Conservation (phyloP, 108 stramenopile species). For the Cylindrotheca fusiformis region DNA sequence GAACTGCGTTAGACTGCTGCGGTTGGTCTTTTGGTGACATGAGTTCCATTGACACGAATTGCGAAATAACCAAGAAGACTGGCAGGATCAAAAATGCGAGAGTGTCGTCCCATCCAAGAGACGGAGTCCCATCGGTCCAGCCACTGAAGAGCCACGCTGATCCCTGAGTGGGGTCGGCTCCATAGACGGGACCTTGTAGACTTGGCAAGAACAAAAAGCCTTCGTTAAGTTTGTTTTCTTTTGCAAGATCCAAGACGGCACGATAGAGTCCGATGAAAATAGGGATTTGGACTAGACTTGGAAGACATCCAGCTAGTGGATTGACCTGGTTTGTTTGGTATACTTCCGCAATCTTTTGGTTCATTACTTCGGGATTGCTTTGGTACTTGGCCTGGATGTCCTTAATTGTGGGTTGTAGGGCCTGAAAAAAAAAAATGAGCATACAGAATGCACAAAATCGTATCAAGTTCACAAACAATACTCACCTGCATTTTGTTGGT, state of each 20-base stretch:
- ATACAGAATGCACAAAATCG: not conserved
- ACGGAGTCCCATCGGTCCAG: constrained; percentile 79
- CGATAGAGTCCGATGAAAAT: constrained; percentile 96
- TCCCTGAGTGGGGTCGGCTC: constrained; percentile 89
- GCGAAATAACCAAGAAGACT: constrained; percentile 85
- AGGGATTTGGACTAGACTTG: constrained; percentile 92
- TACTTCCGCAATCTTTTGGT: constrained; percentile 92
- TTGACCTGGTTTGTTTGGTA: constrained; percentile 92
- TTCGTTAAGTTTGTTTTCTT: constrained; percentile 87
- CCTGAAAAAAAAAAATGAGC: constrained; percentile 32
- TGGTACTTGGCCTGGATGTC: constrained; percentile 92
- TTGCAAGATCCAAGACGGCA: constrained; percentile 87
- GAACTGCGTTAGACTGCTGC: constrained; percentile 65
- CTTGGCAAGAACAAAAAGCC: constrained; percentile 95
- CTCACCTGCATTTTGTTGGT: constrained; percentile 95
- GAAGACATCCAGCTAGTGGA: constrained; percentile 94
- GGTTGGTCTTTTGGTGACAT: constrained; percentile 76
- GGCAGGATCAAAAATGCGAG: constrained; percentile 78
- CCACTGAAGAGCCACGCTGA: constrained; percentile 83
- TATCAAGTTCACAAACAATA: not conserved
- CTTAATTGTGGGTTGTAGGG: constrained; percentile 88
- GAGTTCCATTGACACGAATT: constrained; percentile 85
- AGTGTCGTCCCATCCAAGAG: constrained; percentile 94
- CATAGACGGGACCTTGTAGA: constrained; percentile 95
- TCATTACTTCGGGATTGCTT: constrained; percentile 89